Base-by-base conservation (phyloP, 2,329 filamentous ascomycete species). In the Xylaria sp. region DNA sequence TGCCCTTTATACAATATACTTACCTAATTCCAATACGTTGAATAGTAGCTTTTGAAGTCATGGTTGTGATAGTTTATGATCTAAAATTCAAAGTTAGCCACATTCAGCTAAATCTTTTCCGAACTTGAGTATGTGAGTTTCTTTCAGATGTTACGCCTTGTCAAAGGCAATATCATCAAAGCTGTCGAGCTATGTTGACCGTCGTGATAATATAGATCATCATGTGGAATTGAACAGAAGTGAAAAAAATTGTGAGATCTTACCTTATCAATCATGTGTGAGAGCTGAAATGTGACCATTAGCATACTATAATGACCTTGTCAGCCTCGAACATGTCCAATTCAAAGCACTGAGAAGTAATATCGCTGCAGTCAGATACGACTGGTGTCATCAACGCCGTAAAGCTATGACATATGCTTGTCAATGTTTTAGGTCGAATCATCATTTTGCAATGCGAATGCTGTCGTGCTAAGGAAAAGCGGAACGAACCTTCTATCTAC, bases 331-430 rank as follows among this genome's bases (percentile, higher is more conserved):
- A 3, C 65, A 58, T 65, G 56, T 30, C 32, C 45, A 25, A 18
- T 39, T 23, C 28, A n/a, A 32, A 66, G 25, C 53, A 65, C 32
- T 53, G 45, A 41, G 56, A 53, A 58, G 45, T 55, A 23, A 63
- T 59, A 66, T 74, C 71, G 73, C 71, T 77, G 75, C 71, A 77
- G 70, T 84, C 82, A 84, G 82, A 81, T 76, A 82, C 76, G 78
- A 83, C 81, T 76, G 62, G 72, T 82, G 75, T 88, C 86, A 78
- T 85, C 81, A 78, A 77, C 69, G 83, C 84, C 79, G 79, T 80
- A 71, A 83, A 86, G 89, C 93, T 97, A 90, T 87, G 93, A 97
- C 93, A 97, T 97, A 97, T 97, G 93, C 93, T 97, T 97, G 93
- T 97, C 93, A 89, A 89, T 91, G 85, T 87, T 84, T 85, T 88